These are phyloP conservation scores for Colletotrichum plurivorum DNA, from an alignment of 2,329 filamentous ascomycete genomes.

Conservation along the genomic window DNA sequence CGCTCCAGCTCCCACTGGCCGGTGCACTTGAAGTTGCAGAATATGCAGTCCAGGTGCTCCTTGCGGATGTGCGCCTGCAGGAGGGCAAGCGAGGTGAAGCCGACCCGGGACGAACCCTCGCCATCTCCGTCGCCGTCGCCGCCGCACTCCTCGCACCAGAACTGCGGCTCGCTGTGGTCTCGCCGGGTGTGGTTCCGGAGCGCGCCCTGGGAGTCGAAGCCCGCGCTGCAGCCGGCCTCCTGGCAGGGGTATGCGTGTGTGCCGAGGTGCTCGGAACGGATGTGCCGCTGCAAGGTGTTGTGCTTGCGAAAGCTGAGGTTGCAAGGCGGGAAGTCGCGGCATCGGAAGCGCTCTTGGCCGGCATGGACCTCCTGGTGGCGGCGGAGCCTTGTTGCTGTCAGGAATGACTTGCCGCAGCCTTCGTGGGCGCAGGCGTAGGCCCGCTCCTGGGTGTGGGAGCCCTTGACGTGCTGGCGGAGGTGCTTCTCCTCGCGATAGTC, in stretches of 20 bases:
- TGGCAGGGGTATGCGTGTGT: slow-evolving; percentile 80
- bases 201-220: slow-evolving; percentile 80
- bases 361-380: slow-evolving; percentile 85
- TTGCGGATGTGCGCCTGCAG: slow-evolving; percentile 81
- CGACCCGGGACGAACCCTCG: slow-evolving; percentile 57
- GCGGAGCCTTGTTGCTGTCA: slow-evolving; percentile 82
- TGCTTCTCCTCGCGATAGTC: slow-evolving; percentile 90
- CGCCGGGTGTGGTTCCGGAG: slow-evolving; percentile 80
- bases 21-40: slow-evolving; percentile 79
- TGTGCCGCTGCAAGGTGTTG: slow-evolving; percentile 86
- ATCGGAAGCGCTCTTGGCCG: slow-evolving; percentile 81
- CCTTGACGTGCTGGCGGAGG: slow-evolving; percentile 86
- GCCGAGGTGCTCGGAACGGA: slow-evolving; percentile 81
- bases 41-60: slow-evolving; percentile 81
- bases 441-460: slow-evolving; percentile 80
- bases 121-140: slow-evolving; percentile 56
- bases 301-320: slow-evolving; percentile 88
- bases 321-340: slow-evolving; percentile 79
- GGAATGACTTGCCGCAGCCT: slow-evolving; percentile 84
- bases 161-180: slow-evolving; percentile 78
- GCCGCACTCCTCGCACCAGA: slow-evolving; percentile 84
- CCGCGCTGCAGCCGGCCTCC: slow-evolving; percentile 71
- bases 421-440: slow-evolving; percentile 78
- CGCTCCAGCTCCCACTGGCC: slow-evolving; percentile 78
- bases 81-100: slow-evolving; percentile 80